phyloP scores from a whole-genome alignment of 2,329 filamentous ascomycete genomes.

The Tolypocladium ophioglossoides region DNA sequence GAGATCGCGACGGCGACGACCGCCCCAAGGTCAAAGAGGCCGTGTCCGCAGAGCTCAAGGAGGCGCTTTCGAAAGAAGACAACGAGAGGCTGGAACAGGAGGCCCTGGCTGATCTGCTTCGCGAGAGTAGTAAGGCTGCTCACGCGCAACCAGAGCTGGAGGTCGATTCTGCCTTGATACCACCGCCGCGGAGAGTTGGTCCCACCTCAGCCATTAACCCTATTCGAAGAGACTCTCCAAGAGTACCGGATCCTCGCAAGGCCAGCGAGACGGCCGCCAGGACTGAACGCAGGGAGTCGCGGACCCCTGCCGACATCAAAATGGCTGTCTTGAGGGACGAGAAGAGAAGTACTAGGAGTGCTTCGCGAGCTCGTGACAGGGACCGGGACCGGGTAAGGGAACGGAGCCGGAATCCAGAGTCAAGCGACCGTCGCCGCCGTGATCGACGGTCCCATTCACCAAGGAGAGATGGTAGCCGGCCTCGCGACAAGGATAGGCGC shows the following conservation, averaged over 20 bases:
- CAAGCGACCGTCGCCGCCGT: slow-evolving; percentile 18
- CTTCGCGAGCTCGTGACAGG: slow-evolving; percentile 17
- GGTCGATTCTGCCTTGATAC: slow-evolving; percentile 43
- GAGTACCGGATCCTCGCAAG: slow-evolving; percentile 31
- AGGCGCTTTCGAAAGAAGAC: slow-evolving; percentile 47
- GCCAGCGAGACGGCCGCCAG: slow-evolving; percentile 18
- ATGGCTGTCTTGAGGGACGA: slow-evolving; percentile 16
- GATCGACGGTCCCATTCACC: slow-evolving; percentile 29
- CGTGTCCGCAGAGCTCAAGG: slow-evolving; percentile 35
- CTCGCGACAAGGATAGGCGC: slow-evolving; percentile 21
- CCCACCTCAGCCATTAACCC: slow-evolving; percentile 51
- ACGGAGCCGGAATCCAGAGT: slow-evolving; percentile 15
- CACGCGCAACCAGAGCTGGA: slow-evolving; percentile 43
- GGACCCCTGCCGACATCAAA: slow-evolving; percentile 16
- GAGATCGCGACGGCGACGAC: slow-evolving; percentile 20
- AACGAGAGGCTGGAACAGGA: slow-evolving; percentile 46
- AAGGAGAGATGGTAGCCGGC: slow-evolving; percentile 22
- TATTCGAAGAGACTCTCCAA: slow-evolving; percentile 35
- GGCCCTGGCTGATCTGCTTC: slow-evolving; percentile 45
- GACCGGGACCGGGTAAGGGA: slow-evolving; percentile 14
- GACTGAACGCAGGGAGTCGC: slow-evolving; percentile 20
- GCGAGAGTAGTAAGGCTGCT: slow-evolving; percentile 43
- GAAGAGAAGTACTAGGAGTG: slow-evolving; percentile 20
- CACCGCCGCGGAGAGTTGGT: slow-evolving; percentile 40
- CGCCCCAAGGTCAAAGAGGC: slow-evolving; percentile 25